Conservation (phyloP, 1,284 basidiomycete species). For the Cryptococcus hybrid region DNA sequence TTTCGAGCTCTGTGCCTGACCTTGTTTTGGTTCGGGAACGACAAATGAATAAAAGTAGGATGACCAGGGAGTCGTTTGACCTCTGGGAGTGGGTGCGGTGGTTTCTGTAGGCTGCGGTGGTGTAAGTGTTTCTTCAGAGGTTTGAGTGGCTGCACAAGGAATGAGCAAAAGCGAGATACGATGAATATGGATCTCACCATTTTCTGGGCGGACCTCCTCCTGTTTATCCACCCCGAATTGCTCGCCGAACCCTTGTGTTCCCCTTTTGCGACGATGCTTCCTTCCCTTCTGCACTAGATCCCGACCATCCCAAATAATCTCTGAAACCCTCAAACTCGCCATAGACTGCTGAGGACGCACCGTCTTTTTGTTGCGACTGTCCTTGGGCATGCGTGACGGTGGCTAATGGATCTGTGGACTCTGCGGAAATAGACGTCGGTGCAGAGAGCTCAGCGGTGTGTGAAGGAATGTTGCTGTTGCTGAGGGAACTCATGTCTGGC, state of each 20-base stretch:
- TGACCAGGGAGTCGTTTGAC: slow-evolving; percentile 15
- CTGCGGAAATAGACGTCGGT: not conserved
- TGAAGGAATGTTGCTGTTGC: not conserved
- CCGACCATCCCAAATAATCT: slow-evolving; percentile 1
- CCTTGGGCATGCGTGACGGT: not conserved
- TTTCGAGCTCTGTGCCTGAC: not conserved
- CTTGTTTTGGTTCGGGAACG: slow-evolving; percentile 2
- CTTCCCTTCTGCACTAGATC: not conserved
- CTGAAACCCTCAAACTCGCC: slow-evolving; percentile 4
- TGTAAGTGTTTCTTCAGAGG: not conserved
- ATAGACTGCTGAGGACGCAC: not conserved
- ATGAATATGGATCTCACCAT: not conserved
- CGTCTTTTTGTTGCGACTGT: not conserved
- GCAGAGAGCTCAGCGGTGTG: not conserved
- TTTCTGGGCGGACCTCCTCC: not conserved
- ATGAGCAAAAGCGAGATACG: too few species aligned
- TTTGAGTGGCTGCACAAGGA: not conserved
- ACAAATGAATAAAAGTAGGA: slow-evolving; percentile 30
- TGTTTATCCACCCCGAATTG: not conserved
- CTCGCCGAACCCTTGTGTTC: not conserved
- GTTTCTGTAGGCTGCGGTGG: not conserved
- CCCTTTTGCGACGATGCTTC: too few species aligned
- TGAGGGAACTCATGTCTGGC: not conserved
- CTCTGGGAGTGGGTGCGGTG: not conserved
- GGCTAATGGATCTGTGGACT: not conserved